A percentile compares a stretch with the other conserved stretches of the same genome.
phyloP scores from a whole-genome alignment of 2,329 filamentous ascomycete genomes.

The Phialophora macrospora region DNA sequence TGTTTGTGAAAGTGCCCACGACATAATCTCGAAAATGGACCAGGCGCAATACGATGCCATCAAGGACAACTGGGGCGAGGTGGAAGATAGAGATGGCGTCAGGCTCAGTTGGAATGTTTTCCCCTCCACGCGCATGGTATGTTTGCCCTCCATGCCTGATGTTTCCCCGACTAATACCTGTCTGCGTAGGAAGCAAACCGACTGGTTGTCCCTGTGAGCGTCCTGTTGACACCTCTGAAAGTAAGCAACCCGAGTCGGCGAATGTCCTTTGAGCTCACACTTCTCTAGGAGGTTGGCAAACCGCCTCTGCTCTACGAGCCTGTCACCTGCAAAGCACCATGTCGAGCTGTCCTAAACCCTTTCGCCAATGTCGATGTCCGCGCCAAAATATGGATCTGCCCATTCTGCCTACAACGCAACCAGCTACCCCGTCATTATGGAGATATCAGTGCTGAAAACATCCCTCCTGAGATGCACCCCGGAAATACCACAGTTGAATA shows the following conservation, averaged over 20 bases:
- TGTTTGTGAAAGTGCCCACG: slow-evolving; percentile 28
- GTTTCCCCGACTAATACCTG: slow-evolving; percentile 39
- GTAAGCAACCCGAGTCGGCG: slow-evolving; percentile 43
- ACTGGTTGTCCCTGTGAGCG: slow-evolving; percentile 93
- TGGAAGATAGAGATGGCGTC: slow-evolving; percentile 95
- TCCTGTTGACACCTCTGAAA: slow-evolving; percentile 93
- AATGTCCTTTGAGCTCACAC: slow-evolving; percentile 70
- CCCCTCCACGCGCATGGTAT: slow-evolving; percentile 93
- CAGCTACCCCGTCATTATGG: slow-evolving; percentile 70
- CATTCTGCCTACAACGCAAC: slow-evolving; percentile 70
- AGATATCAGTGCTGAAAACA: slow-evolving; percentile 69
- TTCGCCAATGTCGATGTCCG: slow-evolving; percentile 79
- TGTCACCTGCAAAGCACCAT: slow-evolving; percentile 94
- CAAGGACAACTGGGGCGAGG: slow-evolving; percentile 95
- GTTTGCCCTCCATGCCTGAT: background rate
- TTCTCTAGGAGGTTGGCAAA: slow-evolving; percentile 92
- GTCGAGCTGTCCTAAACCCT: slow-evolving; percentile 92
- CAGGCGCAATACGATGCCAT: slow-evolving; percentile 71
- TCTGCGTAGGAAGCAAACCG: slow-evolving; percentile 80
- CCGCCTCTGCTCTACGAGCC: slow-evolving; percentile 94
- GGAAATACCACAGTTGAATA: slow-evolving; percentile 71
- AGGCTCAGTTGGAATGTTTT: slow-evolving; percentile 99
- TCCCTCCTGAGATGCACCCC: slow-evolving; percentile 69
- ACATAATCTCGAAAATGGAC: slow-evolving; percentile 67
- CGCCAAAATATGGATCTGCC: slow-evolving; percentile 70